Base-by-base conservation (phyloP, 805 yeast genomes). In the Yamadazyma scolyti region DNA sequence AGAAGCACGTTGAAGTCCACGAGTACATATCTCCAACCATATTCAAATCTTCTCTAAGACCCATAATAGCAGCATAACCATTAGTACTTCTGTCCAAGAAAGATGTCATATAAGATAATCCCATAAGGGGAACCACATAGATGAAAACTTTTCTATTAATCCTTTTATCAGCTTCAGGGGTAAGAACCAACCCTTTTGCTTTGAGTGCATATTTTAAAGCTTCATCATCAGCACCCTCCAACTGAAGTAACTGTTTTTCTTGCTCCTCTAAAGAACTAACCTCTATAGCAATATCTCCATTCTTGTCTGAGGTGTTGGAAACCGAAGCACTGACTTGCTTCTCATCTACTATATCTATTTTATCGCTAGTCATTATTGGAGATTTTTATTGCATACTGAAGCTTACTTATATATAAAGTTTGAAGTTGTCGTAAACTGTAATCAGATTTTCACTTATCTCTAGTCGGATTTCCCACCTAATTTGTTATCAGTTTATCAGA, bases 1-100 rank as follows among this genome's bases (percentile, higher is more conserved):
- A 52, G 44, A 68, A 49, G 25, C 61, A 41, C 39, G 69, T 44
- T 27, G 68, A 56, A 40, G 55, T 46, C 64, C 68, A 62, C 6
- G 54, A 38, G 35, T 57, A 57, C 48, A 63, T 52, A 23, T 52
- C 46, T 18, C 61, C 61, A 2, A 35, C 44, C 59, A 63, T 56
- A 16, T 28, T 30, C 38, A 63, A 48, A 37, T 61, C 69, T 6
- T 47, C 44, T 33, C 59, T 47, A 16, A 65, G 40, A 8, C 69
- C 70, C 43, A 63, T 48, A 16, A 63, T 42, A 2, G 65, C 43
- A 11, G 64, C 64, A 33, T 61, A 63, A 10, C 65, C 49, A 28
- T 50, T 52, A 8, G 69, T 45, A 16, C 51, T 45, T 35, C 66
- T 65, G 39, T 59, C 65, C 58, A 57, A 46, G 32, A 50, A 54